Conservation (phyloP, 805 yeast genomes). For the Saturnispora serradocipensis region DNA sequence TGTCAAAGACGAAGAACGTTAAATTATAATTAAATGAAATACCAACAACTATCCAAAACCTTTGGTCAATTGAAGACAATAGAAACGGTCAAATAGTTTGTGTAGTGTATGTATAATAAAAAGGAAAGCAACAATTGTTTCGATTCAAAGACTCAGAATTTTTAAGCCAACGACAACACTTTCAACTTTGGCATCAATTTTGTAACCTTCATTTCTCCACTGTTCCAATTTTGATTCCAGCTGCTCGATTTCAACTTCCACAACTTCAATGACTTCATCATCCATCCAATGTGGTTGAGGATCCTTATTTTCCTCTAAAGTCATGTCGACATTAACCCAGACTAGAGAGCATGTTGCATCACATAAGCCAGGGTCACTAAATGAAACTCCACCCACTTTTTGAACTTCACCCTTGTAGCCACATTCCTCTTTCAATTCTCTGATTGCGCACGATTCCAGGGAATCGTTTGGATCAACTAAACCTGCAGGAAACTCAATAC, state of each 20-base stretch:
- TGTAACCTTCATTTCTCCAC: constrained; percentile 57
- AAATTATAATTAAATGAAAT: not conserved
- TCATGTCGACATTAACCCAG: constrained; percentile 66
- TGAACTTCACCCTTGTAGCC: constrained; percentile 64
- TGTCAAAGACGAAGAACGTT: constrained; percentile 16
- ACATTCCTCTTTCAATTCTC: constrained; percentile 88
- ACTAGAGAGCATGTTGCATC: constrained; percentile 81
- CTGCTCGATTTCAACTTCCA: constrained; percentile 53
- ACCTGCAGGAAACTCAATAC: constrained; percentile 95
- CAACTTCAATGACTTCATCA: constrained; percentile 86
- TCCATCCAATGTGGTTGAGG: constrained; percentile 79
- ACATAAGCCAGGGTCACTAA: constrained; percentile 63
- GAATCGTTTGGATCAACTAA: constrained; percentile 78
- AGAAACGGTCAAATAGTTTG: not conserved
- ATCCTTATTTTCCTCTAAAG: constrained; percentile 50
- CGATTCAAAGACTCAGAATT: not conserved
- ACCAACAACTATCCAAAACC: not conserved
- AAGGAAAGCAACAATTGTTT: not conserved
- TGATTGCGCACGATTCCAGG: constrained; percentile 67
- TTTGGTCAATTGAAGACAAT: not conserved
- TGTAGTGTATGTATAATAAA: not conserved
- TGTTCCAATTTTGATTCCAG: constrained; percentile 46
- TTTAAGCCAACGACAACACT: constrained; percentile 67
- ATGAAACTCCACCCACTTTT: constrained; percentile 20
- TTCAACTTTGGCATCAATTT: constrained; percentile 79